Percentiles rank a stretch among this genome's conserved stretches.
Evolutionary conservation across 345 rosid species (phyloP).

Genomic region (Eucalyptus sp.): DNA sequence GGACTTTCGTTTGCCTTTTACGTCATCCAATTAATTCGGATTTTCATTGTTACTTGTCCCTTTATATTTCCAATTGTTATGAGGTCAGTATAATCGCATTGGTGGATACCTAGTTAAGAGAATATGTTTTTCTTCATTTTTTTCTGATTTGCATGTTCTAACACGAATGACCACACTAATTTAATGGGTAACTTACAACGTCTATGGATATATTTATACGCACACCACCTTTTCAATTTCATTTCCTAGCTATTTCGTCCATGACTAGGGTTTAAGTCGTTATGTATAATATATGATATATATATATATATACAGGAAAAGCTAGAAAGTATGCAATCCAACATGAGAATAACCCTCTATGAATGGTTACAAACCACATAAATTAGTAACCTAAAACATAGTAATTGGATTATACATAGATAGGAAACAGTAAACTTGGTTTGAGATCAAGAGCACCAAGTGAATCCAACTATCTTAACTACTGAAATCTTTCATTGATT

Average conservation of each 20-base stretch:
- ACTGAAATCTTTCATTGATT: not conserved
- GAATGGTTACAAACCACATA: not conserved
- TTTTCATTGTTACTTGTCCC: not conserved
- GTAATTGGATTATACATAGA: not conserved
- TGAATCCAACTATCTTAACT: not conserved
- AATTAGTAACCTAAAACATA: not conserved
- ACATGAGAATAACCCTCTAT: not conserved
- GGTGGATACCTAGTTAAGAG: not conserved
- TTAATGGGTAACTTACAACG: not conserved
- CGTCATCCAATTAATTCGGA: not conserved
- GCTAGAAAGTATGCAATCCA: not conserved
- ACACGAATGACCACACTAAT: not conserved
- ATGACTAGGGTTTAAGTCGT: not conserved
- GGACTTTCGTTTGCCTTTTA: too few relatives aligned
- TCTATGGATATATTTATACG: not conserved
- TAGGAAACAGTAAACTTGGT: not conserved
- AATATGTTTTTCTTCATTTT: not conserved
- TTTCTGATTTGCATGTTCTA: not conserved
- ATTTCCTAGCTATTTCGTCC: not conserved
- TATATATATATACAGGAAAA: not conserved
- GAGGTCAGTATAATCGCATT: not conserved
- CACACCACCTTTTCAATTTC: not conserved
- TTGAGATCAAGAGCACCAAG: not conserved
- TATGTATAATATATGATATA: not conserved
- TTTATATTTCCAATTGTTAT: not conserved